These are phyloP conservation scores for Hymenoscyphus scutula DNA, from an alignment of 2,329 filamentous ascomycete species.

Conservation along the genomic window DNA sequence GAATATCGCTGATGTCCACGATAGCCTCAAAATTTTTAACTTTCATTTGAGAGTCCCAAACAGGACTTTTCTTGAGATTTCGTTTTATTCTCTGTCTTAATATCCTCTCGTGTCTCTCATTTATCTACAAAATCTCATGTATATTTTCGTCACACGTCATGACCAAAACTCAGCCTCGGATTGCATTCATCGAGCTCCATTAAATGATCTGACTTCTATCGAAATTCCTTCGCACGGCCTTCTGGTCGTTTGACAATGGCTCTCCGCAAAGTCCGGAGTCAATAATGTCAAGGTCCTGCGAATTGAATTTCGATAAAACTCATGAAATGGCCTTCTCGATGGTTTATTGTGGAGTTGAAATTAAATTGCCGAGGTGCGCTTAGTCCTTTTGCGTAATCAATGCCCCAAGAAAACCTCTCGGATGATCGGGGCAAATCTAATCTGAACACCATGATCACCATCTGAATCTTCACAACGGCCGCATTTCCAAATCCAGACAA, in stretches of 20 bases:
- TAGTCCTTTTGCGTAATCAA: neutral
- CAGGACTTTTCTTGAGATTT: neutral
- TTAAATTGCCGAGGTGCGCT: neutral
- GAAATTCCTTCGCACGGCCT: neutral
- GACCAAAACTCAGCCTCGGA: neutral
- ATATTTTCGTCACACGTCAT: neutral
- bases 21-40: too few species aligned
- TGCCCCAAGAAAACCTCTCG: neutral
- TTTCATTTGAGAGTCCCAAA: too few species aligned
- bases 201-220: conserved; percentile 3
- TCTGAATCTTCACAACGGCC: neutral
- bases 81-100: neutral
- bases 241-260: neutral
- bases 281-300: neutral
- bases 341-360: too few species aligned
- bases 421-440: neutral
- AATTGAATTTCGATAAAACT: neutral
- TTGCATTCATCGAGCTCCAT: neutral
- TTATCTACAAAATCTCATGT: neutral
- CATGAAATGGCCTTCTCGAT: neutral
- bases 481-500: neutral
- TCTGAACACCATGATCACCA: neutral
- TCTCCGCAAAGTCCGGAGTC: neutral
- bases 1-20: too few species aligned
- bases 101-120: neutral